Evolutionary conservation across 768 basidiomycete genomes (phyloP).

Genomic region (Lactifluus echinatus): DNA sequence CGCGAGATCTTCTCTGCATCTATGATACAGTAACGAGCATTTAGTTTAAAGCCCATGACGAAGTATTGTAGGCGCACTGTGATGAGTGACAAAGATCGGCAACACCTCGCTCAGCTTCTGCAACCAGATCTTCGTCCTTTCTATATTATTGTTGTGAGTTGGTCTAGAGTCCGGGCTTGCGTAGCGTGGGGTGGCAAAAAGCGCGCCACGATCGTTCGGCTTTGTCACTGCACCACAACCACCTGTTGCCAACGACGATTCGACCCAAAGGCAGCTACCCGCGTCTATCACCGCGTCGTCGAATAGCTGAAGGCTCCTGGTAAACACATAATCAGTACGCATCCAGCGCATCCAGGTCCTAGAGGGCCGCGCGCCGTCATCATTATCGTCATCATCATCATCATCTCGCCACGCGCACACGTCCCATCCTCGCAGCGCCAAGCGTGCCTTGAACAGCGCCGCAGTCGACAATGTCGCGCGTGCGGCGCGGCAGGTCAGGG

Average conservation of each 20-base stretch:
- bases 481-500: background rate
- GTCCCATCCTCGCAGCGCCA: background rate
- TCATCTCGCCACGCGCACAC: slow-evolving; percentile 1
- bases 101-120: slow-evolving; percentile 1
- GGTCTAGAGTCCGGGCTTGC: too few relatives aligned
- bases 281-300: background rate
- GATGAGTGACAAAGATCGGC: slow-evolving; percentile 3
- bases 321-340: background rate
- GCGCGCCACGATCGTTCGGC: too few relatives aligned
- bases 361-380: background rate
- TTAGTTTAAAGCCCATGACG: background rate
- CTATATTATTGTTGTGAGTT: too few relatives aligned
- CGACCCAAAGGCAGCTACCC: too few relatives aligned
- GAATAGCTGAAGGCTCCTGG: background rate
- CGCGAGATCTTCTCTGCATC: background rate
- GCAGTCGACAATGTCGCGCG: background rate
- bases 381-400: too few relatives aligned
- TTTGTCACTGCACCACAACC: too few relatives aligned
- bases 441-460: slow-evolving; percentile 5
- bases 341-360: background rate
- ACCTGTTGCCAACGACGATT: too few relatives aligned
- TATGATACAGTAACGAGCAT: background rate
- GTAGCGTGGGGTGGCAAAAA: too few relatives aligned
- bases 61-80: background rate
- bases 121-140: background rate